These are phyloP conservation scores for Thelephora terrestris DNA, from an alignment of 1,284 basidiomycete genomes.

Conservation along the genomic window DNA sequence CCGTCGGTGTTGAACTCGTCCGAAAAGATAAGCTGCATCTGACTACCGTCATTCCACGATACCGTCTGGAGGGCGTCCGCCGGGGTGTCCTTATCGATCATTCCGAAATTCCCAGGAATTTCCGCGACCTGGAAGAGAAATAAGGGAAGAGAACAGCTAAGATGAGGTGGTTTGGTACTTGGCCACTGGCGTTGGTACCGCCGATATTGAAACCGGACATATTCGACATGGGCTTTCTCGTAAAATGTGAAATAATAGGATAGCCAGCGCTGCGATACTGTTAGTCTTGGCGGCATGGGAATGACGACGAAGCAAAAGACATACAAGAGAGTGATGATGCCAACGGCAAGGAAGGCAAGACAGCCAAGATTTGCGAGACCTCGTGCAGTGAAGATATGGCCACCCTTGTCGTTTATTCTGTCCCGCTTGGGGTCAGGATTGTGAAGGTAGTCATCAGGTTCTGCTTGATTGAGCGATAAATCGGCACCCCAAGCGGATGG, in stretches of 20 bases:
- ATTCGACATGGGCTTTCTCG: constrained; percentile 21
- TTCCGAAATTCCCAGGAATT: constrained; percentile 34
- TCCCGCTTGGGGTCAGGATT: constrained; percentile 72
- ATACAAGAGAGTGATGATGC: constrained; percentile 67
- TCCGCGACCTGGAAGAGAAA: constrained; percentile 10
- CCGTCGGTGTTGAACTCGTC: constrained; percentile 48
- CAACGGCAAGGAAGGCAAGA: constrained; percentile 49
- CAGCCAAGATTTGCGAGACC: constrained; percentile 75
- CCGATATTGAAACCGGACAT: constrained; percentile 55
- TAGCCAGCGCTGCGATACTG: constrained; percentile 29
- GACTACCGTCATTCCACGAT: constrained; percentile 15
- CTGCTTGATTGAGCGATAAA: constrained; percentile 43
- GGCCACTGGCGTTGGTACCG: constrained; percentile 66
- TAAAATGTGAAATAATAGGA: constrained; percentile 43
- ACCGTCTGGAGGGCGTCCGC: constrained; percentile 28
- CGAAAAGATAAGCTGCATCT: constrained; percentile 34
- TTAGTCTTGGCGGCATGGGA: constrained; percentile 6
- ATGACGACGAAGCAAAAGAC: constrained; percentile 17
- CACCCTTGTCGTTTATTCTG: constrained; percentile 48
- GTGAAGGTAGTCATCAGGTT: constrained; percentile 66
- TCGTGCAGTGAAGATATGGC: constrained; percentile 61
- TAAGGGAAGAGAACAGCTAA: background rate
- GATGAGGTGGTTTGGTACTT: constrained; percentile 32
- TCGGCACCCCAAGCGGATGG: constrained; percentile 63
- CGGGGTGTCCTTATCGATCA: constrained; percentile 65